A percentile compares a stretch with the other conserved stretches of the same genome.
Conservation (phyloP, 2,329 filamentous ascomycete genomes). For the Colletotrichum ledebouriae region DNA sequence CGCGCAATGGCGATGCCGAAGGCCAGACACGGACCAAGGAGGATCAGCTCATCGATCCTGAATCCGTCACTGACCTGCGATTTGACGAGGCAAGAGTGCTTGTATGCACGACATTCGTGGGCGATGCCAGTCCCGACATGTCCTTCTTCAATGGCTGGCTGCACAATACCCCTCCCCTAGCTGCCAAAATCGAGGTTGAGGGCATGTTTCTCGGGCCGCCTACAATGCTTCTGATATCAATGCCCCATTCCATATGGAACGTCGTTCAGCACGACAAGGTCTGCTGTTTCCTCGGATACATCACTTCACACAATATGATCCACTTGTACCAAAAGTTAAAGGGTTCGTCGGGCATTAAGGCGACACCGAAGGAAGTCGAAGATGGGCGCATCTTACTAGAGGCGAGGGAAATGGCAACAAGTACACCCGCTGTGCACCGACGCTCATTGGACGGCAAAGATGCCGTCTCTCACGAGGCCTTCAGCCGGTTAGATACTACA, state of each 20-base stretch:
- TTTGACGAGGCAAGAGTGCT: slow-evolving; percentile 75
- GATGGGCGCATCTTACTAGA: slow-evolving; percentile 70
- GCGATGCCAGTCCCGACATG: slow-evolving; percentile 75
- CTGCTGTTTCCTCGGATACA: slow-evolving; percentile 74
- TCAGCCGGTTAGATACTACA: slow-evolving; percentile 29
- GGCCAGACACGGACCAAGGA: slow-evolving; percentile 48
- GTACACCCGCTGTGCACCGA: slow-evolving; percentile 49
- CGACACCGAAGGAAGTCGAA: slow-evolving; percentile 67
- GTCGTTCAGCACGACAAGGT: slow-evolving; percentile 76
- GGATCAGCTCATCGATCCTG: slow-evolving; percentile 61
- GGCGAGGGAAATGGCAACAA: slow-evolving; percentile 61
- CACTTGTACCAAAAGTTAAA: slow-evolving; percentile 73
- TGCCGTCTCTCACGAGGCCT: slow-evolving; percentile 32
- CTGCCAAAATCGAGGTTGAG: slow-evolving; percentile 72
- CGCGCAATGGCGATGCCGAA: slow-evolving; percentile 44
- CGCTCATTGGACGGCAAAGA: slow-evolving; percentile 41
- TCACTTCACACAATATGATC: slow-evolving; percentile 77
- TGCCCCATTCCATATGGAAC: slow-evolving; percentile 74
- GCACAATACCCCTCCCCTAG: slow-evolving; percentile 68
- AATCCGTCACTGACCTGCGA: slow-evolving; percentile 65
- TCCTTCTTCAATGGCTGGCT: slow-evolving; percentile 76
- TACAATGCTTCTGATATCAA: slow-evolving; percentile 75
- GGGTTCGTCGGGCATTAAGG: slow-evolving; percentile 59
- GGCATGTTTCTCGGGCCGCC: slow-evolving; percentile 77
- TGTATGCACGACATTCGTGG: slow-evolving; percentile 76